Conservation (phyloP, 2,329 filamentous ascomycete genomes). For the Sporothrix sp. region DNA sequence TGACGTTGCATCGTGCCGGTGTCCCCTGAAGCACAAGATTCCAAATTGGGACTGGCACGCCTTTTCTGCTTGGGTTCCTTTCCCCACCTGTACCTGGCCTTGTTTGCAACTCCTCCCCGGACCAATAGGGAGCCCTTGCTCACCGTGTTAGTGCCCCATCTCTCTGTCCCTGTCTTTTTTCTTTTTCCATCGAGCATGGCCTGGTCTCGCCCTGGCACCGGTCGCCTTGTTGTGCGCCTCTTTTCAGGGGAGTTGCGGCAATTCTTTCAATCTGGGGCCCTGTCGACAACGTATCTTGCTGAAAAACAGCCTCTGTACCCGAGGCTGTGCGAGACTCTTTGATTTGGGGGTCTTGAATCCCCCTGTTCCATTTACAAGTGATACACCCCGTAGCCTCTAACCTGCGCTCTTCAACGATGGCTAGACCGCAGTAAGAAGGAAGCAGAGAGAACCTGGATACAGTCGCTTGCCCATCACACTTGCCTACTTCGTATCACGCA, state of each 20-base stretch:
- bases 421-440: too few relatives aligned
- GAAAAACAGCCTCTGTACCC: too few relatives aligned
- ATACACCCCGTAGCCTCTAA: too few relatives aligned
- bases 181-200: not conserved
- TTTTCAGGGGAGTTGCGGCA: not conserved
- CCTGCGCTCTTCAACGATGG: too few relatives aligned
- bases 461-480: too few relatives aligned
- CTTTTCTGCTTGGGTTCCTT: not conserved
- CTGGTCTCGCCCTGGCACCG: not conserved
- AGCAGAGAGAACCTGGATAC: too few relatives aligned
- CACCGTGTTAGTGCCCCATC: not conserved
- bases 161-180: not conserved
- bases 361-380: not conserved
- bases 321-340: too few relatives aligned
- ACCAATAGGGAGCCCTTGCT: constrained; percentile 6
- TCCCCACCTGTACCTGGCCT: constrained; percentile 5
- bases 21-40: not conserved
- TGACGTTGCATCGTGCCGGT: constrained; percentile 10
- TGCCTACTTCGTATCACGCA: too few relatives aligned
- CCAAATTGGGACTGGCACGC: not conserved
- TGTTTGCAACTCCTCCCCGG: not conserved
- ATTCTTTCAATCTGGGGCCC: not conserved
- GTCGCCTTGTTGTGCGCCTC: constrained; percentile 1
- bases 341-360: not conserved
- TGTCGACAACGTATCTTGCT: too few relatives aligned